A percentile compares a stretch with the other conserved stretches of the same genome.
Conservation (phyloP, 352 stramenopile genomes). For the Detonula confervacea region DNA sequence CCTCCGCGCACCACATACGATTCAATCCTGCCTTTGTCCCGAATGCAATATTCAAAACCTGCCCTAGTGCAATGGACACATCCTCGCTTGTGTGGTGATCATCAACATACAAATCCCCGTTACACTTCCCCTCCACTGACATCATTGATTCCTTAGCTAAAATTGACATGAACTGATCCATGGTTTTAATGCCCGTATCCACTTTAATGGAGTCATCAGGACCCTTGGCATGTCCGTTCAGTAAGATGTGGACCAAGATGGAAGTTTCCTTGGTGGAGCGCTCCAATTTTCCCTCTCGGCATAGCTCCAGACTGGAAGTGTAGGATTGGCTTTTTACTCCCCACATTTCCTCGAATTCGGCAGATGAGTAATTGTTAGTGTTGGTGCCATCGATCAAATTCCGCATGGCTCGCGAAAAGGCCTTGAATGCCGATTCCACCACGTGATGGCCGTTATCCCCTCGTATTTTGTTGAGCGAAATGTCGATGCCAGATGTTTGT, state of each 20-base stretch:
- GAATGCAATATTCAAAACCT: slow-evolving; percentile 91
- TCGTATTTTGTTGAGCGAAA: slow-evolving; percentile 70
- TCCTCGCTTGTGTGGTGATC: slow-evolving; percentile 97
- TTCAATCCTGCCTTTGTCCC: slow-evolving; percentile 87
- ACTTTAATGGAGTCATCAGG: slow-evolving; percentile 34
- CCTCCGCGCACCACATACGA: slow-evolving; percentile 76
- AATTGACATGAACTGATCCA: slow-evolving; percentile 91
- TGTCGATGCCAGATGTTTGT: slow-evolving; percentile 50
- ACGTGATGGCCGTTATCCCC: slow-evolving; percentile 85
- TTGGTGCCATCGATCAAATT: slow-evolving; percentile 71
- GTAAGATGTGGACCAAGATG: slow-evolving; percentile 88
- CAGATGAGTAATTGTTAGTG: slow-evolving; percentile 39
- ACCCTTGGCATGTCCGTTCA: slow-evolving; percentile 84
- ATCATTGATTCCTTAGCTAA: slow-evolving; percentile 82
- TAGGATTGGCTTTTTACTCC: slow-evolving; percentile 51
- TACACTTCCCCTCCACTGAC: slow-evolving; percentile 87
- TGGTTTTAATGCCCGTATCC: slow-evolving; percentile 89
- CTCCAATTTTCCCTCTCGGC: slow-evolving; percentile 57
- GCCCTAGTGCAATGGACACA: slow-evolving; percentile 92
- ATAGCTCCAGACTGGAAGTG: slow-evolving; percentile 44
- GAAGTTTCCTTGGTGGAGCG: slow-evolving; percentile 93
- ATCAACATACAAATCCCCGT: slow-evolving; percentile 95
- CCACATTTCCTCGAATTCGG: slow-evolving; percentile 46
- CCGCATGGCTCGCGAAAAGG: slow-evolving; percentile 74
- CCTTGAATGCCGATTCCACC: slow-evolving; percentile 84